These are phyloP conservation scores for Zasmidium citrigriseum DNA, from an alignment of 2,329 filamentous ascomycete species.

Conservation along the genomic window DNA sequence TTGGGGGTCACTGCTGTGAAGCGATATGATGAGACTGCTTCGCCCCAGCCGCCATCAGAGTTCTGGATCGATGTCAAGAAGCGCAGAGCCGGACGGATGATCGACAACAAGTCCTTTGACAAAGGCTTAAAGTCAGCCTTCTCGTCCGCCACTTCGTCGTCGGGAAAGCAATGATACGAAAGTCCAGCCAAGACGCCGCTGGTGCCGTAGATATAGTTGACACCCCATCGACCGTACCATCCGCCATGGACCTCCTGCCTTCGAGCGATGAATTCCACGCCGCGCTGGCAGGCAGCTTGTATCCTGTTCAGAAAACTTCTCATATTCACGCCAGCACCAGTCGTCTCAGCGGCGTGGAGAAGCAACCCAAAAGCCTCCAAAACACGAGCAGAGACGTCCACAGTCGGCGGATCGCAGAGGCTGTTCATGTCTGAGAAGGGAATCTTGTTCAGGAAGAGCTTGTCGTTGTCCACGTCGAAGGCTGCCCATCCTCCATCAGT, in stretches of 20 bases:
- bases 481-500: background rate
- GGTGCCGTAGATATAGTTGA: background rate
- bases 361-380: background rate
- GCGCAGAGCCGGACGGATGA: background rate
- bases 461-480: constrained; percentile 1
- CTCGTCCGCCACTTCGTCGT: too few relatives aligned
- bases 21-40: background rate
- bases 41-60: background rate
- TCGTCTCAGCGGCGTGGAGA: background rate
- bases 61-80: background rate
- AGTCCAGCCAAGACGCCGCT: background rate
- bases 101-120: too few relatives aligned
- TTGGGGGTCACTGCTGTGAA: too few relatives aligned
- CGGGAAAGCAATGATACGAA: background rate
- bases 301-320: background rate
- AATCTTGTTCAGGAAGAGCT: constrained; percentile 1
- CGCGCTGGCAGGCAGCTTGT: background rate
- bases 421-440: constrained; percentile 2
- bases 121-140: too few relatives aligned
- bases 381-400: background rate
- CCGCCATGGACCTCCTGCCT: background rate
- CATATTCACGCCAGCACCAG: too few relatives aligned
- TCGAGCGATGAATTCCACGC: background rate
- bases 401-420: constrained; percentile 1
- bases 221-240: background rate